Evolutionary conservation across 2,329 filamentous ascomycete species (phyloP).

Genomic region (Apiospora kogelbergensis): DNA sequence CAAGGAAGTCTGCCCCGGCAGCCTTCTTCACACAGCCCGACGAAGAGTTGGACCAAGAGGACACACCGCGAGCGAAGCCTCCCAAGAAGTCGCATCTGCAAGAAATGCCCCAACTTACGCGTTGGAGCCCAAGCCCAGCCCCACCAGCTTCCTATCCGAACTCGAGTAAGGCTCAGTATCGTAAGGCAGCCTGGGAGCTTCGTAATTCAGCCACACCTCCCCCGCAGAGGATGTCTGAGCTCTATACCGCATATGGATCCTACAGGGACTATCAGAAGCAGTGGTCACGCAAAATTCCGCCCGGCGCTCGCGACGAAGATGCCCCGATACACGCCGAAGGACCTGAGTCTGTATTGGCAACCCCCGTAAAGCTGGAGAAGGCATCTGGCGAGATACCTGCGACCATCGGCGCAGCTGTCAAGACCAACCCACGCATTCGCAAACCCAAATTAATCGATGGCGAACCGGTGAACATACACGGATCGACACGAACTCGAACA

Average conservation of each 20-base stretch:
- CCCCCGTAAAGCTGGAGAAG: neutral
- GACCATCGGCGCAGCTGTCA: constrained; percentile 54
- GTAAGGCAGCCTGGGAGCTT: constrained; percentile 24
- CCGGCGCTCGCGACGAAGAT: neutral
- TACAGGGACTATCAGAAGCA: neutral
- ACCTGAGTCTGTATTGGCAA: neutral
- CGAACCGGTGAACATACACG: neutral
- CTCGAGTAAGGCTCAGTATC: constrained; percentile 23
- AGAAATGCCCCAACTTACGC: neutral
- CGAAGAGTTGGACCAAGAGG: neutral
- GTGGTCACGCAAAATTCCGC: neutral
- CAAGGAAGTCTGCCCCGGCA: constrained; percentile 42
- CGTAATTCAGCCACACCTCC: constrained; percentile 22
- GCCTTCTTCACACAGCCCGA: constrained; percentile 21
- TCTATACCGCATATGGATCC: constrained; percentile 6
- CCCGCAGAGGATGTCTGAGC: constrained; percentile 7
- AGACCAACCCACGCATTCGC: constrained; percentile 45
- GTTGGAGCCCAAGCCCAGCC: neutral
- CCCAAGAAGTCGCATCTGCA: constrained; percentile 1
- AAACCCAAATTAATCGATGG: constrained; percentile 38
- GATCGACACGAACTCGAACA: neutral
- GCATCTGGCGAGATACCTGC: constrained; percentile 18
- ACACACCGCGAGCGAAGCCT: constrained; percentile 11
- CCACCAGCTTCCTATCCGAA: constrained; percentile 10
- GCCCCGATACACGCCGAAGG: neutral